Conservation (phyloP, 2,329 filamentous ascomycete species). For the Pseudocercospora crystallina region DNA sequence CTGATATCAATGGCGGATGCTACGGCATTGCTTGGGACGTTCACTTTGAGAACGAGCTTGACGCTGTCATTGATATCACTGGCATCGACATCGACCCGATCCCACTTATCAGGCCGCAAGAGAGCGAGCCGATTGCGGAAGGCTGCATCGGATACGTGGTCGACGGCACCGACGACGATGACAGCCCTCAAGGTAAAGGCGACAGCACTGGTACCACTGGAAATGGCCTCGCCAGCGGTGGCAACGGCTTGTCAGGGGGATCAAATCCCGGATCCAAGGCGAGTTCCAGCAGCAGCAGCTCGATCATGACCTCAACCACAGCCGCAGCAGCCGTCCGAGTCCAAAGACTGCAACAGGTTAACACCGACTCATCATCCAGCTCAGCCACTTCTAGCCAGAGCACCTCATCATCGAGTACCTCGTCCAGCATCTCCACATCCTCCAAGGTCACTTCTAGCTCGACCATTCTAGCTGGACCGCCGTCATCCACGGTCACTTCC, state of each 20-base stretch:
- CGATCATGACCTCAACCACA: neutral
- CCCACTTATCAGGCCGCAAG: neutral
- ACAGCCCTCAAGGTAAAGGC: neutral
- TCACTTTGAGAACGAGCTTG: slow-evolving; percentile 9
- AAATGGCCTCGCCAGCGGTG: slow-evolving; percentile 1
- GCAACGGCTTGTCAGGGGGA: neutral
- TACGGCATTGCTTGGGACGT: slow-evolving; percentile 14
- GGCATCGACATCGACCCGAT: neutral
- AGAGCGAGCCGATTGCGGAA: slow-evolving; percentile 8
- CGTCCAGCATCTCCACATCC: too few species aligned
- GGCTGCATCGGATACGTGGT: slow-evolving; percentile 14
- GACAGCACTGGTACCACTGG: neutral
- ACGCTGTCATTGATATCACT: neutral
- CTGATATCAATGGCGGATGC: slow-evolving; percentile 11
- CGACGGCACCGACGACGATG: slow-evolving; percentile 2
- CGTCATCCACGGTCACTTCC: too few species aligned
- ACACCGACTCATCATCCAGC: too few species aligned
- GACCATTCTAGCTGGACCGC: too few species aligned
- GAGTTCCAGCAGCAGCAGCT: too few species aligned
- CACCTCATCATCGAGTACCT: too few species aligned
- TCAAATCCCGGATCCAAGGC: too few species aligned
- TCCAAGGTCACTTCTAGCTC: too few species aligned
- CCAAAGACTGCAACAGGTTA: too few species aligned
- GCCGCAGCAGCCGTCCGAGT: neutral
- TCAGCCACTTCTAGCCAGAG: too few species aligned